Conservation (phyloP, 2,329 filamentous ascomycete species). For the Pseudogymnoascus sp. region DNA sequence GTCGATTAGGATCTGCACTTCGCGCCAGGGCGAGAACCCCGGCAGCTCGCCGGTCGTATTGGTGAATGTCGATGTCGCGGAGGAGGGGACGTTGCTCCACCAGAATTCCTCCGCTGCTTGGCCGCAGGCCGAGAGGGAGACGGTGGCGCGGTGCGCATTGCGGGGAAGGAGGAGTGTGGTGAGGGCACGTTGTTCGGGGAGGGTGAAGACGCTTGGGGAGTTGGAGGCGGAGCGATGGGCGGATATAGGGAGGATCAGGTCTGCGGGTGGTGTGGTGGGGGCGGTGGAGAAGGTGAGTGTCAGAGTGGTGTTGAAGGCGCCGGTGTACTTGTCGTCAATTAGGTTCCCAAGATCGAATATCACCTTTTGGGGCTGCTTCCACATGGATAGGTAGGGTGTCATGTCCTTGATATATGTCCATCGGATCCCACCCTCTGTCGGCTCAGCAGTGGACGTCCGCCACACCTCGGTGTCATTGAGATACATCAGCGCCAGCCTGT, state of each 20-base stretch:
- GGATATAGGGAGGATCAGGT: slow-evolving; percentile 62
- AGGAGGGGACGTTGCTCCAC: slow-evolving; percentile 70
- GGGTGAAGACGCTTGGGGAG: slow-evolving; percentile 57
- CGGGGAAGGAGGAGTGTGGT: slow-evolving; percentile 56
- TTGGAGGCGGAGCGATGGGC: slow-evolving; percentile 42
- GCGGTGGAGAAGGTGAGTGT: slow-evolving; percentile 64
- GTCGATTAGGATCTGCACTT: slow-evolving; percentile 71
- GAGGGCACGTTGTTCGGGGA: slow-evolving; percentile 56
- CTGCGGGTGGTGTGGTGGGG: slow-evolving; percentile 38
- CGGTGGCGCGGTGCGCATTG: slow-evolving; percentile 61
- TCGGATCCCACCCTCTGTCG: slow-evolving; percentile 60
- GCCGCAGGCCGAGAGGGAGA: slow-evolving; percentile 70
- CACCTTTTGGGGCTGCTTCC: slow-evolving; percentile 61
- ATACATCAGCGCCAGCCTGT: slow-evolving; percentile 69
- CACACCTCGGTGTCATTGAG: slow-evolving; percentile 74
- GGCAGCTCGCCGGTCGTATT: slow-evolving; percentile 49
- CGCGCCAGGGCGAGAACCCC: slow-evolving; percentile 67
- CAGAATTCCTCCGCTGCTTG: slow-evolving; percentile 77
- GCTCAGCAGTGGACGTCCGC: slow-evolving; percentile 76
- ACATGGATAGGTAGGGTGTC: slow-evolving; percentile 62
- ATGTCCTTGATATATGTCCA: slow-evolving; percentile 78
- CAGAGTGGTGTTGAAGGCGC: slow-evolving; percentile 64
- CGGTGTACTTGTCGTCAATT: slow-evolving; percentile 65
- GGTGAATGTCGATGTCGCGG: slow-evolving; percentile 52
- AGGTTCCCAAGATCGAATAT: slow-evolving; percentile 77